phyloP scores from a whole-genome alignment of 805 yeast species.

The Candida endomychidarum region DNA sequence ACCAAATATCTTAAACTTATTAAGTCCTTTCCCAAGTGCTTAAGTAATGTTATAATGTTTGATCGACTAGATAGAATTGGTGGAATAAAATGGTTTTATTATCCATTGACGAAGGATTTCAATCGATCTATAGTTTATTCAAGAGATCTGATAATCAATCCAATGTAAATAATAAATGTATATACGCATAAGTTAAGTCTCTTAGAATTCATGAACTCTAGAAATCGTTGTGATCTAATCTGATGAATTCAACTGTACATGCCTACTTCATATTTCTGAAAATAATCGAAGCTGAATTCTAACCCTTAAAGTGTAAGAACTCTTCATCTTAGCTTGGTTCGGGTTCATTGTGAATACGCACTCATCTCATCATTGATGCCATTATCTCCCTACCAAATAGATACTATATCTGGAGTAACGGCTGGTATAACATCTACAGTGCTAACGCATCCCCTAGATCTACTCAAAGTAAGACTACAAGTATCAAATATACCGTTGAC shows the following conservation, averaged over 20 bases:
- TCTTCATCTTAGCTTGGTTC: too few relatives aligned
- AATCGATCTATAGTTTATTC: too few relatives aligned
- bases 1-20: slow-evolving; percentile 74
- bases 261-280: too few relatives aligned
- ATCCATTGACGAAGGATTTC: too few relatives aligned
- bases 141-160: background rate
- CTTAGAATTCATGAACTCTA: background rate
- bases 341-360: too few relatives aligned
- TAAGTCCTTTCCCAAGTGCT: slow-evolving; percentile 79
- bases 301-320: too few relatives aligned
- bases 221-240: too few relatives aligned
- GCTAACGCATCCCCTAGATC: slow-evolving; percentile 85
- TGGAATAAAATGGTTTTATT: too few relatives aligned
- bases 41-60: slow-evolving; percentile 34
- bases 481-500: slow-evolving; percentile 31
- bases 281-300: too few relatives aligned
- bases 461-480: slow-evolving; percentile 81
- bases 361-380: slow-evolving; percentile 2
- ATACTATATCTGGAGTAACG: slow-evolving; percentile 66
- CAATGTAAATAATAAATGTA: slow-evolving; percentile 7
- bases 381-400: slow-evolving; percentile 27
- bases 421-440: slow-evolving; percentile 84
- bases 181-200: slow-evolving; percentile 1
- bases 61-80: too few relatives aligned
- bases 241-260: too few relatives aligned